A percentile compares a stretch with the other conserved stretches of the same genome.
These are phyloP conservation scores for Kalmanozyma brasiliensis DNA, from an alignment of 1,284 basidiomycete genomes.

Conservation along the genomic window DNA sequence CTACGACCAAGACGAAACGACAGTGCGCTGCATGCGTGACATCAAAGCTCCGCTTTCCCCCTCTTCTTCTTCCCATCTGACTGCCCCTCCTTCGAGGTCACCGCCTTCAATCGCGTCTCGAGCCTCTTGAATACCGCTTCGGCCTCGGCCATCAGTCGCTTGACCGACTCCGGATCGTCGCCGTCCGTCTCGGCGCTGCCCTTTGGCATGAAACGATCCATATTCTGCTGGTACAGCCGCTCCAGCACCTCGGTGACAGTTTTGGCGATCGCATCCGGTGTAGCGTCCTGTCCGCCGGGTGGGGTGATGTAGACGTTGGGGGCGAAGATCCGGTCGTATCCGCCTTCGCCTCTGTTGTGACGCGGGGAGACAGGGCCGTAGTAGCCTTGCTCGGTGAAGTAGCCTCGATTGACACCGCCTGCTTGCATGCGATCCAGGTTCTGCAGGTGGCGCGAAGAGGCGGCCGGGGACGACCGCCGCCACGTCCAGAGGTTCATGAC, in stretches of 20 bases:
- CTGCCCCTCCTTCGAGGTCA: constrained; percentile 9
- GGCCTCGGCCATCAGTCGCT: constrained; percentile 22
- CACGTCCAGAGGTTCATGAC: constrained; percentile 66
- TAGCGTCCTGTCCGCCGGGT: constrained; percentile 29
- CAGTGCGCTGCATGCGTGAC: no score
- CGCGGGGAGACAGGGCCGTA: constrained; percentile 26
- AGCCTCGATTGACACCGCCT: constrained; percentile 35
- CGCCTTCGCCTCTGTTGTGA: constrained; percentile 1
- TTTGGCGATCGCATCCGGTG: constrained; percentile 60
- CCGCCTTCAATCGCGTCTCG: constrained; percentile 64
- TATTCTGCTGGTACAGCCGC: constrained; percentile 54
- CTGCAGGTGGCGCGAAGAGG: constrained; percentile 12
- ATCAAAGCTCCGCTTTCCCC: constrained; percentile 24
- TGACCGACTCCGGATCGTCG: constrained; percentile 72
- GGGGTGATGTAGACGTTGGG: constrained; percentile 48
- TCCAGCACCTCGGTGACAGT: constrained; percentile 66
- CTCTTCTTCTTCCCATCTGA: neutral
- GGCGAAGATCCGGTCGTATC: constrained; percentile 32
- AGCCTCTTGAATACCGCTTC: constrained; percentile 73
- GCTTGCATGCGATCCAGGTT: constrained; percentile 27
- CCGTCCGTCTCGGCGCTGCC: neutral
- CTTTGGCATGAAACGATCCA: constrained; percentile 5
- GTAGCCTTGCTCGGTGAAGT: constrained; percentile 34
- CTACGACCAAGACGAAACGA: no score
- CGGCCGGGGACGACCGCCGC: constrained; percentile 13